Evolutionary conservation across 805 yeast genomes (phyloP).

Genomic region (Pichia nakasei): DNA sequence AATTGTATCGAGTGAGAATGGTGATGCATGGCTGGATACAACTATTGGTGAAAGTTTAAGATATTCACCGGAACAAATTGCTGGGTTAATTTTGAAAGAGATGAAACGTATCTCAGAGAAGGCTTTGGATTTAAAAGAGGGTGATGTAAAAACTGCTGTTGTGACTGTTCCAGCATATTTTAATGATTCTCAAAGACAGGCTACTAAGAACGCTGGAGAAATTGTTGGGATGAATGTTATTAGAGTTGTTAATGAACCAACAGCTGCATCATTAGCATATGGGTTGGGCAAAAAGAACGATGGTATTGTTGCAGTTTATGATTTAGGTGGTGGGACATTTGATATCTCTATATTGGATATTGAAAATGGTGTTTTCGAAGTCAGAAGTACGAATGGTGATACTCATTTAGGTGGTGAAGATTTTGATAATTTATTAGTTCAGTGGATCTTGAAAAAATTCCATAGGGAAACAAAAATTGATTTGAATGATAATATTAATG

Average conservation of each 20-base stretch:
- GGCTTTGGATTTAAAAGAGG: conserved; percentile 44
- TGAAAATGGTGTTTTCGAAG: conserved; percentile 96
- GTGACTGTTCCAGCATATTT: conserved; percentile 87
- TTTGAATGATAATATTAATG: conserved; percentile 57
- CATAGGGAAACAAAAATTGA: conserved; percentile 60
- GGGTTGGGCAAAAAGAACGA: conserved; percentile 73
- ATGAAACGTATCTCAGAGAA: conserved; percentile 94
- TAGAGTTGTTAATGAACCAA: conserved; percentile 82
- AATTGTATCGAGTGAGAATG: conserved; percentile 74
- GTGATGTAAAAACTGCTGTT: conserved; percentile 77
- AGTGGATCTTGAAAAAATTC: conserved; percentile 72
- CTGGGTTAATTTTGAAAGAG: conserved; percentile 85
- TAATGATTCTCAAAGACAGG: conserved; percentile 85
- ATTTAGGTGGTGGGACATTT: conserved; percentile 96
- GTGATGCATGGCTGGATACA: conserved; percentile 89
- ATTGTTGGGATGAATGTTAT: conserved; percentile 84
- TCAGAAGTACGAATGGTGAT: conserved; percentile 90
- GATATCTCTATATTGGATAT: conserved; percentile 93
- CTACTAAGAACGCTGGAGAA: conserved; percentile 92
- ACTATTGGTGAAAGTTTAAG: conserved; percentile 60
- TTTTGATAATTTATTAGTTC: conserved; percentile 74
- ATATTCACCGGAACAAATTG: conserved; percentile 93
- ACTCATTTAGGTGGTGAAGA: conserved; percentile 90
- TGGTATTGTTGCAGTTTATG: conserved; percentile 79
- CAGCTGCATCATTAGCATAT: conserved; percentile 88